Percentiles rank a stretch among this genome's conserved stretches.
phyloP scores from a whole-genome alignment of 768 basidiomycete species.

The Leccinum boreale region DNA sequence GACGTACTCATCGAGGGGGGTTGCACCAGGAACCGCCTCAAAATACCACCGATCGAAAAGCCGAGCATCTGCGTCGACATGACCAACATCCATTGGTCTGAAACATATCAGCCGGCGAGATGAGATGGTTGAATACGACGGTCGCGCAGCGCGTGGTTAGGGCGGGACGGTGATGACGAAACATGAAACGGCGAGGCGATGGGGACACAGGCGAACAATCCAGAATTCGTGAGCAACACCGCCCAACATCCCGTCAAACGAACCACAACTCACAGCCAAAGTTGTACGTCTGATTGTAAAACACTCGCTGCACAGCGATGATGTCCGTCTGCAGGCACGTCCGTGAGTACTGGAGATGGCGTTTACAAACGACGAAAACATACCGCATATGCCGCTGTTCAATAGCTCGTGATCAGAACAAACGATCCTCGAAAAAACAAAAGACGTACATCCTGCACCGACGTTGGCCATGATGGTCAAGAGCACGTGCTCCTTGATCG shows the following conservation, averaged over 20 bases:
- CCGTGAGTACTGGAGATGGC: background rate
- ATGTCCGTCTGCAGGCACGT: conserved; percentile 52
- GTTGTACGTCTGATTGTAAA: conserved; percentile 55
- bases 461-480: conserved; percentile 66
- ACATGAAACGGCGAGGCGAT: background rate
- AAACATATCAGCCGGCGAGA: background rate
- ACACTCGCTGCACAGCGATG: conserved; percentile 68
- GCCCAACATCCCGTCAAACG: background rate
- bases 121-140: background rate
- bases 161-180: background rate
- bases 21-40: conserved; percentile 59
- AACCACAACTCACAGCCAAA: conserved; percentile 40
- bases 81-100: conserved; percentile 59
- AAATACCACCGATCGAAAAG: conserved; percentile 57
- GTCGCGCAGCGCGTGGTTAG: background rate
- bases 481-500: conserved; percentile 70
- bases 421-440: background rate
- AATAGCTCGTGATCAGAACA: background rate
- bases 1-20: conserved; percentile 62
- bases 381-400: conserved; percentile 46
- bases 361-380: background rate
- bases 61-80: conserved; percentile 74
- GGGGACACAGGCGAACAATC: no score
- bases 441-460: conserved; percentile 25
- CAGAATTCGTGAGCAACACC: background rate